Conservation (phyloP, 129 eudicot genomes). For the Flaveria trinervia region DNA sequence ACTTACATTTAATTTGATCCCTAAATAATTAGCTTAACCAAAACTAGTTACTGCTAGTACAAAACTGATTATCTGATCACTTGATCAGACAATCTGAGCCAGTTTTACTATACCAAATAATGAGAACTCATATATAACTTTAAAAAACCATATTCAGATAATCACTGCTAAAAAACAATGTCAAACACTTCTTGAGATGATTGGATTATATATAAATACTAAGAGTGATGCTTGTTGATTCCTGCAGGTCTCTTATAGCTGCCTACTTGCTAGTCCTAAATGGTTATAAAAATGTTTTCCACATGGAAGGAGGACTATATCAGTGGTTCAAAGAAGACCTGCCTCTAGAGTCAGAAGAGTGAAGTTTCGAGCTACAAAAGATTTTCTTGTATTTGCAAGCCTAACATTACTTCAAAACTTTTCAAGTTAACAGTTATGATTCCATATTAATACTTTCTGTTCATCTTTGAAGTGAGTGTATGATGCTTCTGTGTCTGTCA, state of each 20-base stretch:
- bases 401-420: slow-evolving; percentile 25
- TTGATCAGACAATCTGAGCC: background rate
- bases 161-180: background rate
- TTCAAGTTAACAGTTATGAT: slow-evolving; percentile 24
- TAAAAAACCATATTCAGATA: background rate
- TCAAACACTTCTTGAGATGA: slow-evolving; percentile 5
- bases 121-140: background rate
- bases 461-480: slow-evolving; percentile 23
- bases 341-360: slow-evolving; percentile 77
- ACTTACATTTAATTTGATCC: background rate
- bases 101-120: background rate
- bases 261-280: slow-evolving; percentile 94
- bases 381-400: slow-evolving; percentile 23
- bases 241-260: slow-evolving; percentile 95
- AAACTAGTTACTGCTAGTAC: background rate
- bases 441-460: slow-evolving; percentile 14
- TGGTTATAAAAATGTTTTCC: slow-evolving; percentile 85
- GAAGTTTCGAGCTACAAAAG: slow-evolving; percentile 34
- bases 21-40: background rate
- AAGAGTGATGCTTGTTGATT: slow-evolving; percentile 12
- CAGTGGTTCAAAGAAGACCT: slow-evolving; percentile 83
- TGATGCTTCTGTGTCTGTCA: background rate
- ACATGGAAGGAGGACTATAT: slow-evolving; percentile 90
- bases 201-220: background rate
- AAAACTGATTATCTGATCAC: background rate